These are phyloP conservation scores for Mycena indigotica DNA, from an alignment of 768 basidiomycete species.

Conservation along the genomic window DNA sequence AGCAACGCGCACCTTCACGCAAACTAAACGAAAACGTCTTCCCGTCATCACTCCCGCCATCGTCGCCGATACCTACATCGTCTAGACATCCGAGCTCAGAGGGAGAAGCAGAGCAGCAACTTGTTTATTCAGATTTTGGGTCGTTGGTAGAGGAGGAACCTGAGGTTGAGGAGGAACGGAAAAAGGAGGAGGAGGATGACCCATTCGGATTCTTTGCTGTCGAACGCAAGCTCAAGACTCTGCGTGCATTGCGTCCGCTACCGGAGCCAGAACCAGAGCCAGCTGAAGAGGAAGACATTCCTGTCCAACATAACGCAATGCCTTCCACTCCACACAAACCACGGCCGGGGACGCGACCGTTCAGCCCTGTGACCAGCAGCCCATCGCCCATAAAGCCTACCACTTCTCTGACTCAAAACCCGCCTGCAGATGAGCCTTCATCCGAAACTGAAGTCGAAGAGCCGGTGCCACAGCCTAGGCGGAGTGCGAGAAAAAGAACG, in stretches of 20 bases:
- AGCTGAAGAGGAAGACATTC: slow-evolving; percentile 18
- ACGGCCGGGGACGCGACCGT: slow-evolving; percentile 33
- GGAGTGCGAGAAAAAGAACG: slow-evolving; percentile 14
- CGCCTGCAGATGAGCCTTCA: background rate
- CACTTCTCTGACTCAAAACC: background rate
- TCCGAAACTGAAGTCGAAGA: slow-evolving; percentile 17
- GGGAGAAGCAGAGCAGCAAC: slow-evolving; percentile 1
- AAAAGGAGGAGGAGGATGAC: slow-evolving; percentile 38
- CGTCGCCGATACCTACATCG: slow-evolving; percentile 17
- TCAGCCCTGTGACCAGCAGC: slow-evolving; percentile 37
- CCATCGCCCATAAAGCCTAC: slow-evolving; percentile 41
- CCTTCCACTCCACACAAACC: slow-evolving; percentile 39
- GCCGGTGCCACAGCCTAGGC: slow-evolving; percentile 18
- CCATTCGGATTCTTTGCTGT: slow-evolving; percentile 62
- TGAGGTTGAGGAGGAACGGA: slow-evolving; percentile 19
- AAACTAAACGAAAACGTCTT: slow-evolving; percentile 1
- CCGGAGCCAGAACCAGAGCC: slow-evolving; percentile 18
- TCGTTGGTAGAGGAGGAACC: slow-evolving; percentile 12
- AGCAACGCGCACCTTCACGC: slow-evolving; percentile 1
- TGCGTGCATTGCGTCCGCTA: slow-evolving; percentile 33
- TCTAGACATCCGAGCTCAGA: slow-evolving; percentile 7
- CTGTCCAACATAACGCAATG: slow-evolving; percentile 18
- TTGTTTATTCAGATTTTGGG: slow-evolving; percentile 6
- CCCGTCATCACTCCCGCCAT: slow-evolving; percentile 22
- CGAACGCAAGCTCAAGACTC: slow-evolving; percentile 50